phyloP scores from a whole-genome alignment of 2,329 filamentous ascomycete genomes.

The Raffaelea albimanens region DNA sequence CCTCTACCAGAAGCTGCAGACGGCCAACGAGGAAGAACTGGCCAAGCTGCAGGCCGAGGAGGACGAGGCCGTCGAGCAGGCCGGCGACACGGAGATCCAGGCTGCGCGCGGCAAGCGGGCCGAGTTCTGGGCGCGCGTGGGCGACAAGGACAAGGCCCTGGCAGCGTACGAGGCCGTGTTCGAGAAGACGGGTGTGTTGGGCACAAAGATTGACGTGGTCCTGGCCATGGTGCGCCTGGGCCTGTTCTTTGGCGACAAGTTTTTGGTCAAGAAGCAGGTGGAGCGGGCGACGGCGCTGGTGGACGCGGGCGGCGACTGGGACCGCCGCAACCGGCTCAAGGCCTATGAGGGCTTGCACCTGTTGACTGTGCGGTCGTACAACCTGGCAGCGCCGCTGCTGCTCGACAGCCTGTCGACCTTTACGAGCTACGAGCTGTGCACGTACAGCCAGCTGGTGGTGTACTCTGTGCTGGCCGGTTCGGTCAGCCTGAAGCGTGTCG shows the following conservation, averaged over 20 bases:
- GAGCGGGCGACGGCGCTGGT: conserved; percentile 84
- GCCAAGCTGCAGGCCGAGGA: conserved; percentile 74
- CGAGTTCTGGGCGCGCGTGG: conserved; percentile 91
- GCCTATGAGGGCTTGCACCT: conserved; percentile 94
- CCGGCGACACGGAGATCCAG: conserved; percentile 90
- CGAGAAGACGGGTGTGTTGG: conserved; percentile 94
- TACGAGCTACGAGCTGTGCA: conserved; percentile 97
- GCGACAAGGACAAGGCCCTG: conserved; percentile 96
- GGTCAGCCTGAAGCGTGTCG: conserved; percentile 87
- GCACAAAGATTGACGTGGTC: conserved; percentile 93
- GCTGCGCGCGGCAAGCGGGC: conserved; percentile 89
- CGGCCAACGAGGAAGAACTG: conserved; percentile 70
- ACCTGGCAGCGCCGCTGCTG: conserved; percentile 78
- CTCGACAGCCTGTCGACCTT: conserved; percentile 97
- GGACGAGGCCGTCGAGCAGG: conserved; percentile 91
- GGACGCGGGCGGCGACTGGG: conserved; percentile 95
- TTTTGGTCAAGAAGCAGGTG: conserved; percentile 86
- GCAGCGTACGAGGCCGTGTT: conserved; percentile 86
- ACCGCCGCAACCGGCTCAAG: conserved; percentile 95
- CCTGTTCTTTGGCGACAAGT: conserved; percentile 90
- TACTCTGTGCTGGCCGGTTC: conserved; percentile 94
- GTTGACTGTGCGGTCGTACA: conserved; percentile 85
- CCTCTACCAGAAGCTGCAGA: conserved; percentile 68
- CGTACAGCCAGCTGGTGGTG: conserved; percentile 86
- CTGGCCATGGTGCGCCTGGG: conserved; percentile 93